These are phyloP conservation scores for Candolleomyces aberdarensis DNA, from an alignment of 768 basidiomycete species.

Conservation along the genomic window DNA sequence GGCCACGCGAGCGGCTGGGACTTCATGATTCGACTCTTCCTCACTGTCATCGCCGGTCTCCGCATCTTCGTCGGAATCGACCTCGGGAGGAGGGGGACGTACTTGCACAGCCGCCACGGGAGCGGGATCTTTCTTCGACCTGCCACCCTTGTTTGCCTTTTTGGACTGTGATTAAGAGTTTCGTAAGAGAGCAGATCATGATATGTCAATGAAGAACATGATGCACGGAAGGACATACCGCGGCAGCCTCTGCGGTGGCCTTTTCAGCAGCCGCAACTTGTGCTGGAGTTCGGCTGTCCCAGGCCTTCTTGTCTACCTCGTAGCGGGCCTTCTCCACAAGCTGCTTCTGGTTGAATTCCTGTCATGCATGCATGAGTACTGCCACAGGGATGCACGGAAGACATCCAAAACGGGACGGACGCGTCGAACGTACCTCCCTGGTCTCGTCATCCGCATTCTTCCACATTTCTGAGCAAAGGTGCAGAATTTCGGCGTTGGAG, in stretches of 20 bases:
- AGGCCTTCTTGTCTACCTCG: constrained; percentile 59
- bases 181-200: not conserved
- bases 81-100: constrained; percentile 24
- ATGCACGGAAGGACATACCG: constrained; percentile 24
- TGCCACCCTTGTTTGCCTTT: constrained; percentile 27
- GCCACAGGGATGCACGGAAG: constrained; percentile 1
- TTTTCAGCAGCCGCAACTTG: constrained; percentile 46
- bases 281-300: constrained; percentile 53
- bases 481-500: constrained; percentile 69
- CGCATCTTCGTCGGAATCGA: constrained; percentile 37
- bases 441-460: constrained; percentile 57
- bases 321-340: constrained; percentile 62
- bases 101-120: constrained; percentile 18
- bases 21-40: constrained; percentile 14
- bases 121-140: constrained; percentile 19
- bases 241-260: constrained; percentile 37
- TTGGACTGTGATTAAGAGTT: constrained; percentile 24
- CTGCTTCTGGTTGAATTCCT: constrained; percentile 58
- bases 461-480: constrained; percentile 75
- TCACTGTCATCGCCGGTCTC: constrained; percentile 30
- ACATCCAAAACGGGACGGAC: constrained; percentile 8
- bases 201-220: constrained; percentile 2
- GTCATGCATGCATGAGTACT: not conserved
- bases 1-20: not conserved
- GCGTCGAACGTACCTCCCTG: constrained; percentile 60